Conservation (phyloP, 2,329 filamentous ascomycete genomes). For the Calonectria hawksworthii region DNA sequence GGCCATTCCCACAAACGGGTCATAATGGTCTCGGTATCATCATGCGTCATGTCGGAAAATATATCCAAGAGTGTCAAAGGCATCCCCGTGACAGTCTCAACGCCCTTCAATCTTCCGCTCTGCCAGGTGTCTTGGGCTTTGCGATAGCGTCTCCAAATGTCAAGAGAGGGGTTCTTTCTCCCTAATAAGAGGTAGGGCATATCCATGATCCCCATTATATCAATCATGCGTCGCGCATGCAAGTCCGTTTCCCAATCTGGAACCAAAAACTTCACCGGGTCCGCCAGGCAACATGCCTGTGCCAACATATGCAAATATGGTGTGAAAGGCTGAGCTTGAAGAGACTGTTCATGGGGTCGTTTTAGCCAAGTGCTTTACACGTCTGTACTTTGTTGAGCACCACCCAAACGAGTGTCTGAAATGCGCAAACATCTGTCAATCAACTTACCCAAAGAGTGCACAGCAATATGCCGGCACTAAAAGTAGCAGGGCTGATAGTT, state of each 20-base stretch:
- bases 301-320: not conserved
- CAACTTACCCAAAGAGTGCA: not conserved
- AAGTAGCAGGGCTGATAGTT: not conserved
- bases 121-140: not conserved
- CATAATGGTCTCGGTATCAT: not conserved
- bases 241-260: not conserved
- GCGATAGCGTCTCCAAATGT: not conserved
- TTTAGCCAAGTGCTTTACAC: not conserved
- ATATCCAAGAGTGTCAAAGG: not conserved
- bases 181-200: not conserved
- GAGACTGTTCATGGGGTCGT: not conserved
- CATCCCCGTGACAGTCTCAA: not conserved
- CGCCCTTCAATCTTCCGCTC: not conserved
- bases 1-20: not conserved
- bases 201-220: not conserved
- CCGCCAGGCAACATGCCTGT: not conserved
- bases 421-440: not conserved
- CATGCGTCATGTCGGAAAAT: not conserved
- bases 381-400: not conserved
- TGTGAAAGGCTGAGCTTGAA: not conserved
- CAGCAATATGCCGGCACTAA: not conserved
- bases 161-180: not conserved
- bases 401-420: not conserved
- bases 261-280: not conserved
- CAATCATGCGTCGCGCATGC: not conserved